Evolutionary conservation across 2,329 filamentous ascomycete species (phyloP), one percentile per base, ranked within the genome.

Genomic region (Fusarium coicis): DNA sequence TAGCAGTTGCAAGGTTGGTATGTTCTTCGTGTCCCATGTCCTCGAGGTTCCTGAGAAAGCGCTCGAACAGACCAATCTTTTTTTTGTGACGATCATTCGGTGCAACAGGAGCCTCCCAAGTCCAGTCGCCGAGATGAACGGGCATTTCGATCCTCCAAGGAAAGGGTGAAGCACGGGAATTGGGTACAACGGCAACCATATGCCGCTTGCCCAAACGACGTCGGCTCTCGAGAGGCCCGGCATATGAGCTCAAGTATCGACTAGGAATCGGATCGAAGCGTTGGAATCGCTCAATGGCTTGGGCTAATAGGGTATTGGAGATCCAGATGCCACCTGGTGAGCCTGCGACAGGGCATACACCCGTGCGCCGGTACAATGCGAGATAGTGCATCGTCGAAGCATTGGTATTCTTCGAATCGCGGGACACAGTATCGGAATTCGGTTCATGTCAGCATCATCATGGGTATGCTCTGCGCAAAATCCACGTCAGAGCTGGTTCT

Each of bases 181-280:
- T 77, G 32, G 85, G 83, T 61, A 86, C 81, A 65, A 88, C 78
- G 57, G 84, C 87, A 26, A 85, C 87, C 83, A 90, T 88, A 57
- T 84, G 85, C 62, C 88, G 85, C 77, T 84, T 88, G 40, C 87
- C 87, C 26, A 86, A 75, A 11, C 88, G 84, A 36, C 86, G 87
- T 36, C 87, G 85, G 75, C 83, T 85, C 79, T 90, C 89, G 70
- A 90, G 81, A 2, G 88, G 88, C 0, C 88, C 88, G 0, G 86
- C 85, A 11, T 85, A 82, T 32, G 85, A 87, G 74, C 82, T 84
- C 18, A 85, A 69, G 36, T 67, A 74, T 53, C 83, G 79, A 30
- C 71, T 68, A 9, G 76, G 57, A 16, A 64, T 60, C 10, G 64
- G 21, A n/a, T 63, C 66, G 12, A 70, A 52, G 26, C 76, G 77